phyloP scores from a whole-genome alignment of 2,329 filamentous ascomycete species.

The Ceratocystis huliohia region DNA sequence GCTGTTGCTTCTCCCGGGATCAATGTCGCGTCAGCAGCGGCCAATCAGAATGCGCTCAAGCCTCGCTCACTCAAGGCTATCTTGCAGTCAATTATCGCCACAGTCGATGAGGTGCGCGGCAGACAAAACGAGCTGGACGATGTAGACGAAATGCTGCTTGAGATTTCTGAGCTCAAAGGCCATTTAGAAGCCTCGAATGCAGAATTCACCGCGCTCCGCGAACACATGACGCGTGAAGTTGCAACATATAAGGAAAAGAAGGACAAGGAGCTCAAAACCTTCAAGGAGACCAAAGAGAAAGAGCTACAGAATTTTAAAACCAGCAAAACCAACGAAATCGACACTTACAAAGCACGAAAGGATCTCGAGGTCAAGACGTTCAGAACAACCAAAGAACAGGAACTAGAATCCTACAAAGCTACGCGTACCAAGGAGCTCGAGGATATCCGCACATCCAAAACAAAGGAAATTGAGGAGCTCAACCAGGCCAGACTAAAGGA shows the following conservation, averaged over 20 bases:
- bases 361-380: slow-evolving; percentile 18
- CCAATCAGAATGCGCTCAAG: background rate
- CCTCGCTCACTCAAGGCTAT: slow-evolving; percentile 13
- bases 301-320: slow-evolving; percentile 17
- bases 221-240: slow-evolving; percentile 18
- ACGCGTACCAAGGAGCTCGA: slow-evolving; percentile 19
- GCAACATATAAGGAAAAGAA: slow-evolving; percentile 18
- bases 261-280: slow-evolving; percentile 16
- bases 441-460: slow-evolving; percentile 15
- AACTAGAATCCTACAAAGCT: slow-evolving; percentile 18
- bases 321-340: slow-evolving; percentile 20
- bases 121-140: slow-evolving; percentile 15
- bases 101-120: slow-evolving; percentile 16
- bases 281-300: slow-evolving; percentile 17
- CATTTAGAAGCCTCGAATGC: slow-evolving; percentile 17
- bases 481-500: slow-evolving; percentile 6
- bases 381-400: slow-evolving; percentile 18
- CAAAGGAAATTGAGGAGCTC: slow-evolving; percentile 15
- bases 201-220: slow-evolving; percentile 17
- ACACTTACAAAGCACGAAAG: slow-evolving; percentile 19
- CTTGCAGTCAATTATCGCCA: slow-evolving; percentile 18
- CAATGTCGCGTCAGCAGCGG: background rate
- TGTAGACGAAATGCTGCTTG: slow-evolving; percentile 18
- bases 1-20: background rate
- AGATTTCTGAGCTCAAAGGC: slow-evolving; percentile 19